phyloP scores from a whole-genome alignment of 2,329 filamentous ascomycete species.

The Hymenoscyphus salicellus region DNA sequence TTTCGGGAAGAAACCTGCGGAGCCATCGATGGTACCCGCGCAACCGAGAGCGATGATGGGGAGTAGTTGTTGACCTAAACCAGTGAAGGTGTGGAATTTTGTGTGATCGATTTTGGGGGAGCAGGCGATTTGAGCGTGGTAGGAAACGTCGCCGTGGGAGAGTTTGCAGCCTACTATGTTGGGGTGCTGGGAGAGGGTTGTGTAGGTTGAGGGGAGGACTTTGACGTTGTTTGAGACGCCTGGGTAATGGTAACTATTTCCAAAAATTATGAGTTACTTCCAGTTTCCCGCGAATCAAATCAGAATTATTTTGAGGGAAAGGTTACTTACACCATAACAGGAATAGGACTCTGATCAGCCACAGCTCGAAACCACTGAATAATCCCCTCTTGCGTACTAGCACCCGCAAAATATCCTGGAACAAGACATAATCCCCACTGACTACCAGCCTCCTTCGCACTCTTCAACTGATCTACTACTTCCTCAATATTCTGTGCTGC shows the following conservation, averaged over 20 bases:
- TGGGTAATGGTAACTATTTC: conserved; percentile 53
- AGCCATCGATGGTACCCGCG: conserved; percentile 63
- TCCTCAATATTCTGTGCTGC: conserved; percentile 56
- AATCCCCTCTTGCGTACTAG: conserved; percentile 56
- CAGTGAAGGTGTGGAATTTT: conserved; percentile 60
- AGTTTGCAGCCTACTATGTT: conserved; percentile 70
- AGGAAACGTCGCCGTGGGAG: conserved; percentile 65
- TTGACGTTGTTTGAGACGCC: conserved; percentile 64
- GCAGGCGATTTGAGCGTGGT: conserved; percentile 58
- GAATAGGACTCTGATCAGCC: conserved; percentile 58
- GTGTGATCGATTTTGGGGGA: conserved; percentile 57
- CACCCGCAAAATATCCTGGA: conserved; percentile 62
- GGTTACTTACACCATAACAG: conserved; percentile 53
- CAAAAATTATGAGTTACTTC: neutral
- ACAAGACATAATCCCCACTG: conserved; percentile 62
- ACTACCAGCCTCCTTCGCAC: conserved; percentile 54
- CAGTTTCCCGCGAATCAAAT: neutral
- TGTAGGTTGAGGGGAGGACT: conserved; percentile 57
- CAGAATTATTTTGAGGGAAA: neutral
- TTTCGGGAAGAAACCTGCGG: conserved; percentile 63
- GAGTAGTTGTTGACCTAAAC: conserved; percentile 63
- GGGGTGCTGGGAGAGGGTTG: conserved; percentile 54
- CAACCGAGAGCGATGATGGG: conserved; percentile 61
- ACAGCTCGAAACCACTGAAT: conserved; percentile 59
- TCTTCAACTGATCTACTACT: conserved; percentile 48